Evolutionary conservation across 768 basidiomycete genomes (phyloP), one percentile per base, ranked within the genome.

Genomic region (Suillus alpinus): DNA sequence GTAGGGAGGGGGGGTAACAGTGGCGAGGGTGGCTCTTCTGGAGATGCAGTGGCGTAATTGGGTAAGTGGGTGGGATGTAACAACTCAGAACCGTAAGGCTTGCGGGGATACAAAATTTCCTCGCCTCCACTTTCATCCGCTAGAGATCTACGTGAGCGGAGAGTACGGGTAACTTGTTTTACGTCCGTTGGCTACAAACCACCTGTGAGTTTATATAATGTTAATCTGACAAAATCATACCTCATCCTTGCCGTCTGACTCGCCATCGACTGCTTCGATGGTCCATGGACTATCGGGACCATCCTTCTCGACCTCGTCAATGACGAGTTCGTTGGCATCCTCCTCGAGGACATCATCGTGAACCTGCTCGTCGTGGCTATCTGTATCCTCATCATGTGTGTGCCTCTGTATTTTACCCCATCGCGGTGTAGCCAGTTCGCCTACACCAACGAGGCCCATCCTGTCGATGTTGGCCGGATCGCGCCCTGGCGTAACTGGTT

Each of bases 361-460:
- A 32, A 79, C 72, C 5, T 81, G 75, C 41, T 81, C 80, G 60
- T 82, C 82, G 31, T 31, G 44, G 23, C 68, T 71, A 58, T 79
- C 80, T 6, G 64, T 69, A 58, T 76, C 72, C n/a, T 67, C 53
- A 34, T 66, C 66, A 57, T 73, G 78, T 59, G 71, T 66, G 57
- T 73, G 80, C 65, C 74, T 72, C 39, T 77, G 74, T 52, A 82
- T 80, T 69, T 83, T 84, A 62, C 83, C 83, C 95, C 95, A 99
- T 62, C 95, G 85, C 52, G 97, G 97, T n/a, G 97, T 99, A 20
- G 94, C 80, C 36, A 98, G 84, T 75, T 99, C 97, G 40, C 97
- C 97, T 6, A 98, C 91, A 29, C 97, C 97, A 57, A 98, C 86
- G 43, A 98, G 85, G 40, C 87, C 90, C 18, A 86, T 83, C 60